Conservation (phyloP, 305 asterid genomes). For the Fraxinus platypoda region DNA sequence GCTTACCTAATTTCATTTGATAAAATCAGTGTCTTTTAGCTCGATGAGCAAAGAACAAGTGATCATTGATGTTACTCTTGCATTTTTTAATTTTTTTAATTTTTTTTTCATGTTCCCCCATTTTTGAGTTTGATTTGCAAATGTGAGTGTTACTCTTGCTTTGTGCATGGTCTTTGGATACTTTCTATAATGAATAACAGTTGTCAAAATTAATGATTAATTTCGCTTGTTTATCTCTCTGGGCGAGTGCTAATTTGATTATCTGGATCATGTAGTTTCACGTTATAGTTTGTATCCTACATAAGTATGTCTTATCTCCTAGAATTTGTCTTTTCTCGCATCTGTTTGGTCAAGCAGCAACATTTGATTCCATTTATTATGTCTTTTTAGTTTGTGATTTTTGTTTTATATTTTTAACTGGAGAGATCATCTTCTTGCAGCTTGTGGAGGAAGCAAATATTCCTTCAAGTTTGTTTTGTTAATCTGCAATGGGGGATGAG, state of each 20-base stretch:
- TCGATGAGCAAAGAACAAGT: not conserved
- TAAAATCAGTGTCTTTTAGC: not conserved
- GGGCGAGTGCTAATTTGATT: not conserved
- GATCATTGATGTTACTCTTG: not conserved
- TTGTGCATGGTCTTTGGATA: not conserved
- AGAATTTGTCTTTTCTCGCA: not conserved
- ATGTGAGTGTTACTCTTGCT: not conserved
- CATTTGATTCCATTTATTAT: not conserved
- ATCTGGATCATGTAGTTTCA: not conserved
- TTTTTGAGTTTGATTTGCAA: not conserved
- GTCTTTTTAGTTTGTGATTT: slow-evolving; percentile 15
- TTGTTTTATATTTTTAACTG: slow-evolving; percentile 24
- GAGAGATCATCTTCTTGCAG: slow-evolving; percentile 27
- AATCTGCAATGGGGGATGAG: slow-evolving; percentile 66
- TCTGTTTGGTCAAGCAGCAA: not conserved
- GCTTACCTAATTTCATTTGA: not conserved
- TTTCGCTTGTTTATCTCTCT: slow-evolving; percentile 4
- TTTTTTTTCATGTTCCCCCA: not conserved
- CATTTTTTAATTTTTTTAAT: not conserved
- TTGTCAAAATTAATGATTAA: not conserved
- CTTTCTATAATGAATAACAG: not conserved
- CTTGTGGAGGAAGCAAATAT: slow-evolving; percentile 11
- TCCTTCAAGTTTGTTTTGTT: not conserved
- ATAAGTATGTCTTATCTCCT: not conserved
- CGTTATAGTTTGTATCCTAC: not conserved